Percentiles rank a stretch among this genome's conserved stretches.
Conservation (phyloP, 257 asterid species). For the Solanum chmielewskii region DNA sequence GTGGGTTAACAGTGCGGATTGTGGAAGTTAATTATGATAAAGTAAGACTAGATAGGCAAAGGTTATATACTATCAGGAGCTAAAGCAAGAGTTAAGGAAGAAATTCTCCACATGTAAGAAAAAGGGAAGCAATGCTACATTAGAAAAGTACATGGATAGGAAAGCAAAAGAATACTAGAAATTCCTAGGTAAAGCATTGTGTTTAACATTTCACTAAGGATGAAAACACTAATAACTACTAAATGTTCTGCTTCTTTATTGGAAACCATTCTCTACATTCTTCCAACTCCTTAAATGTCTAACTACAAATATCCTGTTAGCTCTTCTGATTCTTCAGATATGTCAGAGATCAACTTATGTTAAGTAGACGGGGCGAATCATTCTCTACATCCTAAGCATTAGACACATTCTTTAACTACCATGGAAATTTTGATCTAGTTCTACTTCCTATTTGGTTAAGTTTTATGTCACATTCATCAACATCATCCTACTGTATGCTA, state of each 20-base stretch:
- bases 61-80: neutral
- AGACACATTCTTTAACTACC: neutral
- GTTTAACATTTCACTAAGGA: neutral
- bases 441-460: neutral
- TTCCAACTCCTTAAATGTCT: neutral
- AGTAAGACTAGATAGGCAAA: neutral
- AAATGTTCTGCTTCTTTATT: neutral
- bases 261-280: neutral
- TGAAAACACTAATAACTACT: neutral
- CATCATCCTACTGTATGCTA: neutral
- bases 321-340: neutral
- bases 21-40: neutral
- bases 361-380: neutral
- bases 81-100: neutral
- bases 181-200: neutral
- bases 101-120: neutral
- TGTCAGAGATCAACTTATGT: neutral
- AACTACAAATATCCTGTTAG: neutral
- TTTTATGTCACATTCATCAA: neutral
- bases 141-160: neutral
- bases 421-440: neutral
- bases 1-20: neutral
- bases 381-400: neutral
- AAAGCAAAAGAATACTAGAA: neutral
- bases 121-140: neutral